Evolutionary conservation across 257 asterid species (phyloP).

Genomic region (Solanum neorickii): DNA sequence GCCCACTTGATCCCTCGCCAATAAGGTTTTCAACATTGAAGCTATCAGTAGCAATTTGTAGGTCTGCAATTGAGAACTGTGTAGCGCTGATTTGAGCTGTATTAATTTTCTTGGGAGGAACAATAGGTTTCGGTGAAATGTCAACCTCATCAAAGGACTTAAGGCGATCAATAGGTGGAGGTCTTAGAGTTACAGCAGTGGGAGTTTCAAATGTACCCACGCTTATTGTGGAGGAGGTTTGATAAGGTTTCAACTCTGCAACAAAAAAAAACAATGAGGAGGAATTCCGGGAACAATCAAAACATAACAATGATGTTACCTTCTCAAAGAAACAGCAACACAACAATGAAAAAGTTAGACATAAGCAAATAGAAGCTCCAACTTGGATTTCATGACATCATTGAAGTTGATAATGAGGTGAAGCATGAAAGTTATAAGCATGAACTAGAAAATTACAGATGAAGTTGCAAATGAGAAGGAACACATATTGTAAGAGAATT

Average conservation of each 20-base stretch:
- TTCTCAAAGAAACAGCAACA: background rate
- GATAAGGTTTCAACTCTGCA: conserved; percentile 53
- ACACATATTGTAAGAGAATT: background rate
- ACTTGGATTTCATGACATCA: background rate
- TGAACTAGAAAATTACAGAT: background rate
- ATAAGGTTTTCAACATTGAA: conserved; percentile 70
- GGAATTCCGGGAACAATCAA: background rate
- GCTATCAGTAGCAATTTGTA: conserved; percentile 93
- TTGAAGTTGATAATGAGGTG: background rate
- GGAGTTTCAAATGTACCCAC: conserved; percentile 52
- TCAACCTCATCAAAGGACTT: conserved; percentile 89
- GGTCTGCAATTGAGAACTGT: conserved; percentile 69
- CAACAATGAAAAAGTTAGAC: background rate
- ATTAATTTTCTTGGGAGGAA: conserved; percentile 47
- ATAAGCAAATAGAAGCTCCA: background rate
- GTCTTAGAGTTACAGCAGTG: conserved; percentile 48
- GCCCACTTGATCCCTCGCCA: conserved; percentile 86
- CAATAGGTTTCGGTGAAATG: conserved; percentile 45
- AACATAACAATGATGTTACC: background rate
- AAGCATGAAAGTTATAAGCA: background rate
- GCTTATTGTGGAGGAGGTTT: conserved; percentile 33
- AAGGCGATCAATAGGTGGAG: conserved; percentile 64
- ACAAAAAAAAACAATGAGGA: background rate
- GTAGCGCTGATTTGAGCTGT: conserved; percentile 49
- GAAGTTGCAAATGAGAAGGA: background rate